Conservation (phyloP, 2,329 filamentous ascomycete genomes). For the Verticillium nubilum region DNA sequence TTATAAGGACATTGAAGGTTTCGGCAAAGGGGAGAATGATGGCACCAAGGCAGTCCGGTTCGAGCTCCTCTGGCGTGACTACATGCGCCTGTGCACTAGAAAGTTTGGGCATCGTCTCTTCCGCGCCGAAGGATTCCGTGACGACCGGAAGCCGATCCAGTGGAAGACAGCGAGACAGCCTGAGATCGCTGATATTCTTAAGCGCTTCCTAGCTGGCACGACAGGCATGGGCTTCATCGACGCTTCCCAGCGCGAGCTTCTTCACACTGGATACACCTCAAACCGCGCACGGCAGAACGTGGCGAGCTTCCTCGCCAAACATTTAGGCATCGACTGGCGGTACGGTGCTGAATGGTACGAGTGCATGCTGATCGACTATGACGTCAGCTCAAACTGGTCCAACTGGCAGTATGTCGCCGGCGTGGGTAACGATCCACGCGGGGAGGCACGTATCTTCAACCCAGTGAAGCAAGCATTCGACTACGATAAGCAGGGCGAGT, state of each 20-base stretch:
- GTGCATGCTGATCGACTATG: constrained; percentile 68
- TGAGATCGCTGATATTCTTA: constrained; percentile 42
- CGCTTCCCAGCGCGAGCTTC: constrained; percentile 68
- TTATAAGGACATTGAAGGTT: constrained; percentile 44
- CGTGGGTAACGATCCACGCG: constrained; percentile 72
- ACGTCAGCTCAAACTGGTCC: constrained; percentile 71
- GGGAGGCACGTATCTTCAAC: constrained; percentile 70
- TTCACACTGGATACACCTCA: constrained; percentile 71
- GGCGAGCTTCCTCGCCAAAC: constrained; percentile 67
- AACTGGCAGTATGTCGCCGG: constrained; percentile 82
- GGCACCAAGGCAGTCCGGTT: constrained; percentile 66
- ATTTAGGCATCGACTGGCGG: constrained; percentile 72
- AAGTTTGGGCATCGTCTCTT: constrained; percentile 67
- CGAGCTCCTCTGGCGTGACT: constrained; percentile 74
- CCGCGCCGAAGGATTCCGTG: constrained; percentile 56
- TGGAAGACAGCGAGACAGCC: constrained; percentile 43
- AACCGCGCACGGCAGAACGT: constrained; percentile 74
- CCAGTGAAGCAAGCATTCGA: constrained; percentile 76
- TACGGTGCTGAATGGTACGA: constrained; percentile 82
- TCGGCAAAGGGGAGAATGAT: constrained; percentile 64
- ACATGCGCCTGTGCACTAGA: constrained; percentile 69
- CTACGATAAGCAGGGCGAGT: constrained; percentile 65
- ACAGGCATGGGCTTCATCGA: constrained; percentile 76
- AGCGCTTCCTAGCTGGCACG: constrained; percentile 58
- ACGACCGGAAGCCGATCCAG: constrained; percentile 30